Evolutionary conservation across 1,284 basidiomycete genomes (phyloP).

Genomic region (Naganishia sp.): DNA sequence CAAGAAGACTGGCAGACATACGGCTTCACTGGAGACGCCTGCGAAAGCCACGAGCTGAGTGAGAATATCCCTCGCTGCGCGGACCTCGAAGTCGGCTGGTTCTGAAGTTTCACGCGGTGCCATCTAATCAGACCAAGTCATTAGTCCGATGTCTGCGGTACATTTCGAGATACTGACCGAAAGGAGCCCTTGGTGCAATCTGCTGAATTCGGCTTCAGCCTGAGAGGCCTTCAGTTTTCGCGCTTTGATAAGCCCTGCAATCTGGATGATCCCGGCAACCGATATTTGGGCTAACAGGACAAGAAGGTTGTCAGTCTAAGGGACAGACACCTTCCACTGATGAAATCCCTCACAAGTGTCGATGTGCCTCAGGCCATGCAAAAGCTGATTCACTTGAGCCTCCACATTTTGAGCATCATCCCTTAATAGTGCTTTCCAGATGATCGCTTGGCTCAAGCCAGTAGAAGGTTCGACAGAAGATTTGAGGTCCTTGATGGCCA

Average conservation of each 20-base stretch:
- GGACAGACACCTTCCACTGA: no score
- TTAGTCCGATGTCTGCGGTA: background rate
- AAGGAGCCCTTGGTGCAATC: constrained; percentile 4
- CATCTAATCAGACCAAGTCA: background rate
- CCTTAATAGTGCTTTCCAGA: constrained; percentile 14
- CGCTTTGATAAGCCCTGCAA: constrained; percentile 19
- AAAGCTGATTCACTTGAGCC: constrained; percentile 7
- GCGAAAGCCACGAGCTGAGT: constrained; percentile 8
- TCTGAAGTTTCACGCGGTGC: background rate
- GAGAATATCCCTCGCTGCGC: constrained; percentile 8
- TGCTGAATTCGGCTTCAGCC: constrained; percentile 11
- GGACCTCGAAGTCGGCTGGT: constrained; percentile 17
- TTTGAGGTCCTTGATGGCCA: constrained; percentile 8
- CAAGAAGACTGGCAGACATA: background rate
- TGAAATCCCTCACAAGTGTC: constrained; percentile 4
- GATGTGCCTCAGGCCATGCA: constrained; percentile 7
- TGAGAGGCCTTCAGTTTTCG: constrained; percentile 4
- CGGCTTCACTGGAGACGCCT: background rate
- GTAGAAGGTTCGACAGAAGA: constrained; percentile 20
- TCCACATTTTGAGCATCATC: background rate
- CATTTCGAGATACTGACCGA: no score
- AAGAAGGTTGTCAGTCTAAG: background rate
- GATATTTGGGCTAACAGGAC: constrained; percentile 5
- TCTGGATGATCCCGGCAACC: constrained; percentile 16
- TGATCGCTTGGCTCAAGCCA: constrained; percentile 5